Conservation (phyloP, 495 filamentous ascomycete species). For the Daldinia grandis region DNA sequence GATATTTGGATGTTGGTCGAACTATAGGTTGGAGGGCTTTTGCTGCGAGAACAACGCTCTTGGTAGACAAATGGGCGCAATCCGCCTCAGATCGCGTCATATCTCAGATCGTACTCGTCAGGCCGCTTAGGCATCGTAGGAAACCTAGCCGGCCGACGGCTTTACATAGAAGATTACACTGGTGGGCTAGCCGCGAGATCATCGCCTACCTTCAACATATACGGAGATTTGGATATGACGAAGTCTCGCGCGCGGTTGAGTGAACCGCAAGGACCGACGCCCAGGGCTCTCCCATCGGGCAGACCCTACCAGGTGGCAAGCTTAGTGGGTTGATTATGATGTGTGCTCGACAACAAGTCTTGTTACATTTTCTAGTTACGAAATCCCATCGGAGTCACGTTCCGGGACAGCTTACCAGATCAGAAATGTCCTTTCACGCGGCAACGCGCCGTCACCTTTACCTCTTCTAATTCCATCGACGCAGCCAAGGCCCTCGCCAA, state of each 20-base stretch:
- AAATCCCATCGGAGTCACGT: slow-evolving; percentile 34
- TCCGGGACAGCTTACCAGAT: slow-evolving; percentile 25
- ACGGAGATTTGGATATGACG: slow-evolving; percentile 13
- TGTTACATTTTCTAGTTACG: slow-evolving; percentile 7
- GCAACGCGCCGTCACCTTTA: slow-evolving; percentile 8
- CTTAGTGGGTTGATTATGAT: slow-evolving; percentile 13
- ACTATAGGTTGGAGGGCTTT: not conserved
- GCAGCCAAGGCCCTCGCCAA: slow-evolving; percentile 29
- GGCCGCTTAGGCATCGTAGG: not conserved
- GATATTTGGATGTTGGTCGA: not conserved
- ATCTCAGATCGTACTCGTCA: not conserved
- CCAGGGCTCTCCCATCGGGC: slow-evolving; percentile 33
- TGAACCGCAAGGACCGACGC: slow-evolving; percentile 7
- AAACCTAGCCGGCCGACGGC: not conserved
- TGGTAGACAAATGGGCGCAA: slow-evolving; percentile 23
- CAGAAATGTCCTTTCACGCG: slow-evolving; percentile 28
- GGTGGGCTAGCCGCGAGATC: not conserved
- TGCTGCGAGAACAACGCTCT: not conserved
- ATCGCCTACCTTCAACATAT: slow-evolving; percentile 1
- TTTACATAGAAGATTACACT: not conserved
- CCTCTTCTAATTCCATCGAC: slow-evolving; percentile 24
- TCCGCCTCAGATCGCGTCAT: slow-evolving; percentile 14
- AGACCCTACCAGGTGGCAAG: slow-evolving; percentile 24
- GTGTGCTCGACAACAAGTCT: slow-evolving; percentile 12
- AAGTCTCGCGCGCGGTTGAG: slow-evolving; percentile 18